A percentile compares a stretch with the other conserved stretches of the same genome.
Evolutionary conservation across 1,284 basidiomycete species (phyloP).

Genomic region (Moesziomyces sp.): DNA sequence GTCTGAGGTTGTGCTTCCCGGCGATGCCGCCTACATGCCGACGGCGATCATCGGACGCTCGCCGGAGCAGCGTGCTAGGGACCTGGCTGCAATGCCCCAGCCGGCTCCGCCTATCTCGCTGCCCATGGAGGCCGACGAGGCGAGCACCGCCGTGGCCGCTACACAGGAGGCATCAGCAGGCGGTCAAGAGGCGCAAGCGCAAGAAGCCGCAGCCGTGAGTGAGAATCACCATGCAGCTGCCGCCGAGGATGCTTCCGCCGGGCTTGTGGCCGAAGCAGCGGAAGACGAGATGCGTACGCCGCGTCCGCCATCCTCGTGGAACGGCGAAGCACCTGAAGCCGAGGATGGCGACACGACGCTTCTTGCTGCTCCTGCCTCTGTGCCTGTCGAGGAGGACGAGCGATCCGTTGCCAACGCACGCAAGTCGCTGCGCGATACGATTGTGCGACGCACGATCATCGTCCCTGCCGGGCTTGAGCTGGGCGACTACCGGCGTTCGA

Average conservation of each 20-base stretch:
- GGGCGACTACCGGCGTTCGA: constrained; percentile 40
- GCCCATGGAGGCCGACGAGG: background rate
- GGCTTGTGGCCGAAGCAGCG: background rate
- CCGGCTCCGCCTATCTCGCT: background rate
- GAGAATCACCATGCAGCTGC: background rate
- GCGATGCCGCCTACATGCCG: constrained; percentile 25
- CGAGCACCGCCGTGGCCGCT: background rate
- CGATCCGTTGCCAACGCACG: constrained; percentile 7
- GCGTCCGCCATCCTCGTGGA: background rate
- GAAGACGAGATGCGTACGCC: constrained; percentile 1
- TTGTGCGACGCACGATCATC: constrained; percentile 61
- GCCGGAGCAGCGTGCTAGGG: constrained; percentile 15
- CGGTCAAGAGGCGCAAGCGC: background rate
- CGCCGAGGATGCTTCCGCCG: background rate
- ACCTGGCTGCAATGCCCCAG: constrained; percentile 5
- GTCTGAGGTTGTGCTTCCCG: constrained; percentile 37
- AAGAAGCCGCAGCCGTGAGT: background rate
- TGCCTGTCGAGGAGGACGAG: background rate
- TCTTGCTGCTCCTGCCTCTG: background rate
- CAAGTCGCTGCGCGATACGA: constrained; percentile 56
- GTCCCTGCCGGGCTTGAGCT: constrained; percentile 43
- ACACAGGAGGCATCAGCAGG: too few relatives aligned
- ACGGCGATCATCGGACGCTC: constrained; percentile 21
- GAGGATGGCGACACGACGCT: constrained; percentile 4
- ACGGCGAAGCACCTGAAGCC: background rate